A percentile compares a stretch with the other conserved stretches of the same genome.
These are phyloP conservation scores for Samsoniella hepiali DNA, from an alignment of 2,329 filamentous ascomycete genomes.

Conservation along the genomic window DNA sequence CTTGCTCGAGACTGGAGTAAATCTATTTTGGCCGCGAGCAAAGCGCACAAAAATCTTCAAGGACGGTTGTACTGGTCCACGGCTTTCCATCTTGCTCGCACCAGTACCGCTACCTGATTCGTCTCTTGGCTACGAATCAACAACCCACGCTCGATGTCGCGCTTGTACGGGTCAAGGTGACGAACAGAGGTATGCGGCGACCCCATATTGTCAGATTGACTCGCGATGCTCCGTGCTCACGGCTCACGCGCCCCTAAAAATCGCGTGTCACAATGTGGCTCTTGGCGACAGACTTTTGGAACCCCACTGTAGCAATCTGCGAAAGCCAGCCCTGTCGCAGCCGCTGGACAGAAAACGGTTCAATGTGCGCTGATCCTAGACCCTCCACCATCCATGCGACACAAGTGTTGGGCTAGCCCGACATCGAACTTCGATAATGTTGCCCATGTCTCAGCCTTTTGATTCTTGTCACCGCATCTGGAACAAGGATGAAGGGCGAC, in stretches of 20 bases:
- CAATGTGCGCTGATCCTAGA: not conserved
- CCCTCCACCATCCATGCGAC: not conserved
- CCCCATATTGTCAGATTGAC: conserved; percentile 26
- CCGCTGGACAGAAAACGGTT: not conserved
- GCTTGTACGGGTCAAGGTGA: too few species aligned
- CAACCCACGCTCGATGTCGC: too few species aligned
- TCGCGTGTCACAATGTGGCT: too few species aligned
- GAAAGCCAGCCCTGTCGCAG: not conserved
- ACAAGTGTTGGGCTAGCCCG: not conserved
- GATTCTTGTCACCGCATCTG: not conserved
- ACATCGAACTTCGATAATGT: not conserved
- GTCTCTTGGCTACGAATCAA: conserved; percentile 33
- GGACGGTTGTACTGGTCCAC: conserved; percentile 42
- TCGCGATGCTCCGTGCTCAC: too few species aligned
- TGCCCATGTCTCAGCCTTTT: not conserved
- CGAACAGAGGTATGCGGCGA: too few species aligned
- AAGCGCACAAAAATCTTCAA: conserved; percentile 27
- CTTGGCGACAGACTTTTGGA: too few species aligned
- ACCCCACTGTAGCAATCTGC: not conserved
- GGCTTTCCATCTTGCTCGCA: conserved; percentile 44
- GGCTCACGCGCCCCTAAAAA: too few species aligned
- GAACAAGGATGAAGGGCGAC: conserved; percentile 2
- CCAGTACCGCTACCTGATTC: conserved; percentile 44
- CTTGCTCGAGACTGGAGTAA: conserved; percentile 27
- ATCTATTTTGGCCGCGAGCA: conserved; percentile 41